Evolutionary conservation across 768 basidiomycete genomes (phyloP), one percentile per base, ranked within the genome.

Genomic region (Termitomyces sp.): DNA sequence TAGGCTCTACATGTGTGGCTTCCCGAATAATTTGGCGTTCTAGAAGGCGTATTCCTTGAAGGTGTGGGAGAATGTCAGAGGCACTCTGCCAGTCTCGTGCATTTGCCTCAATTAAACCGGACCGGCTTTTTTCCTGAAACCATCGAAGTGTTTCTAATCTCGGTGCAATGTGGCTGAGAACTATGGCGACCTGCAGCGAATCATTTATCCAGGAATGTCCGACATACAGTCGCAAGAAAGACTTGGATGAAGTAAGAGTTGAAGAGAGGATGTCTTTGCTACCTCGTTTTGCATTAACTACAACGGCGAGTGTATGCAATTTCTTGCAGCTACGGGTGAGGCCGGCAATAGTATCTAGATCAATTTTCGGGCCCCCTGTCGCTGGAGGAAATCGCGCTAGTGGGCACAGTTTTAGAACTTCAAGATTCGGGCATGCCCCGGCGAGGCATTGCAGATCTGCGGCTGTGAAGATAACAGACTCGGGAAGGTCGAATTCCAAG

Each of bases 401-500:
- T 6, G 87, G 84, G 63, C 86, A 88, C 18, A 91, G 73, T 52
- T 80, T 79, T 28, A 89, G 70, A n/a, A 80, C 75, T 69, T 91
- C 87, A 58, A 92, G 73, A 62, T 78, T 83, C 2, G 90, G 88
- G 59, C 84, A 87, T 32, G 82, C 81, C 45, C 74, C 74, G 16
- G 86, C 82, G 6, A 90, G 66, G 59, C 75, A 77, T 53, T 73
- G 73, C 59, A 91, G 68, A 69, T 92, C 90, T 51, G 75, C 69
- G 28, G 83, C 77, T 54, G 77, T 74, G 71, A 91, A 86, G 57
- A 88, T 72, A 54, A 83, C 76, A 5, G 88, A 90, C 67, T 90
- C 88, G 13, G 90, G 87, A 57, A 92, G 84, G 67, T 92, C 90
- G 56, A 91, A 79, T 38, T 89, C 88, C 47, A 92, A 75, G n/a